Evolutionary conservation across 208 protist species (phyloP).

Genomic region (Leishmania martiniquensis): DNA sequence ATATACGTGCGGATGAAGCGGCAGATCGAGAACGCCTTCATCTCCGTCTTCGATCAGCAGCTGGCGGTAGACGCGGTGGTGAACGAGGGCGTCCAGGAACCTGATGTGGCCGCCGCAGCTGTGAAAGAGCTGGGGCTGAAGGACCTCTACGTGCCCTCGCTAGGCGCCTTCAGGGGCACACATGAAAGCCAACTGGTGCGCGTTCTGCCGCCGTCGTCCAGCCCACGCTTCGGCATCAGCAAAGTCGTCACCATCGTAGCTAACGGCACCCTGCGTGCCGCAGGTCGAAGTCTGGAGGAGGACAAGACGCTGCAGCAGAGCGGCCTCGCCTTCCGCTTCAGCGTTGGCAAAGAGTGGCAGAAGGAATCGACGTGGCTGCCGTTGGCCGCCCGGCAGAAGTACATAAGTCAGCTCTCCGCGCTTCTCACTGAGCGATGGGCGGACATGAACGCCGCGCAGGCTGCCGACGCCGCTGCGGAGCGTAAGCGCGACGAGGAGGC

Average conservation of each 20-base stretch:
- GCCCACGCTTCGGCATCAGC: slow-evolving; percentile 69
- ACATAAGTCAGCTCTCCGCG: slow-evolving; percentile 6
- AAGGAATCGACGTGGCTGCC: slow-evolving; percentile 83
- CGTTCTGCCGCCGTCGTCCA: slow-evolving; percentile 44
- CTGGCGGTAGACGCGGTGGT: slow-evolving; percentile 9
- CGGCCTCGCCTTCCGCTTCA: slow-evolving; percentile 62
- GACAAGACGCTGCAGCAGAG: slow-evolving; percentile 34
- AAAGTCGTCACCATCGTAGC: slow-evolving; percentile 31
- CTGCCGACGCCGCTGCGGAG: not conserved
- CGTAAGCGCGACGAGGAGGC: slow-evolving; percentile 1
- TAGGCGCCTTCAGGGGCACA: slow-evolving; percentile 24
- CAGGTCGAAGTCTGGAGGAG: slow-evolving; percentile 9
- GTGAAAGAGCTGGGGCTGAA: slow-evolving; percentile 13
- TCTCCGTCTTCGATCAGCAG: slow-evolving; percentile 10
- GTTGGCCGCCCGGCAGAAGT: slow-evolving; percentile 31
- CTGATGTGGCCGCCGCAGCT: slow-evolving; percentile 10
- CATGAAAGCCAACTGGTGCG: slow-evolving; percentile 41
- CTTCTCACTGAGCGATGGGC: not conserved
- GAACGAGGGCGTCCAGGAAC: slow-evolving; percentile 21
- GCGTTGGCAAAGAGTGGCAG: slow-evolving; percentile 51
- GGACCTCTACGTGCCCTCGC: slow-evolving; percentile 14
- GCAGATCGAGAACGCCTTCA: slow-evolving; percentile 18
- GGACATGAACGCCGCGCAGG: slow-evolving; percentile 3
- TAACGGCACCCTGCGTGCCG: slow-evolving; percentile 15
- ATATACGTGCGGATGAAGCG: slow-evolving; percentile 62